Base-by-base conservation (phyloP, 2,329 filamentous ascomycete species). In the Lasiodiplodia theobromae region DNA sequence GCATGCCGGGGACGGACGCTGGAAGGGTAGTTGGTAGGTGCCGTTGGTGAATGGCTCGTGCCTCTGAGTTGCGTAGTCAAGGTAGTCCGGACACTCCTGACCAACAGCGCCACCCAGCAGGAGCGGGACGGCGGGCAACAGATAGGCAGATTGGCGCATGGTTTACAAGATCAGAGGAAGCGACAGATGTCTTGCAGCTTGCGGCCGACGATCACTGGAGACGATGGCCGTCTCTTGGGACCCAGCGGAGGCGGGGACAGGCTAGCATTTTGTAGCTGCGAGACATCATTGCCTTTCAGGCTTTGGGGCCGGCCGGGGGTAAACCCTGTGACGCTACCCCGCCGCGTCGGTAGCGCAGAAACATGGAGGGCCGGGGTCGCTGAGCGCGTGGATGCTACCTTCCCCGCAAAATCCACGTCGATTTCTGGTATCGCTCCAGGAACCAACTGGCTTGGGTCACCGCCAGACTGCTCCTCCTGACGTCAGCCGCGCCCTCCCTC, bases 1-100 rank as follows among this genome's bases (percentile, higher is more conserved):
- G 70, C 83, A 85, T 70, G 76, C 73, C 60, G 80, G 75, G 1
- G 73, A 72, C 4, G 83, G 83, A 1, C 83, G 79, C 70, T 82
- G 80, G 69, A 80, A 84, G 1, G 82, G 80, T 37, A 85, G 78
- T 64, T 82, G 78, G 73, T 81, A 83, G 63, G 75, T 75, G 18
- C 83, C 83, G 11, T 76, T 76, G 53, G 81, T 83, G 69, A 78
- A 78, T 4, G 83, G 83, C 28, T 75, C 78, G 69, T 85, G 83
- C 2, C 76, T 73, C 58, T 78, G 69, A 23, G 73, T 74, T 0
- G 82, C 73, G 68, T 83, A 84, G 60, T 81, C 76, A 14, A 75
- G 72, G 68, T 84, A 85, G 71, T 84, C 81, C 5, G 82, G 82
- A 71, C 82, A 83, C 69, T 79, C 75, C 28, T 67, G 65, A 3